phyloP scores from a whole-genome alignment of 257 asterid species.

The Nicotiana obtusifolia region DNA sequence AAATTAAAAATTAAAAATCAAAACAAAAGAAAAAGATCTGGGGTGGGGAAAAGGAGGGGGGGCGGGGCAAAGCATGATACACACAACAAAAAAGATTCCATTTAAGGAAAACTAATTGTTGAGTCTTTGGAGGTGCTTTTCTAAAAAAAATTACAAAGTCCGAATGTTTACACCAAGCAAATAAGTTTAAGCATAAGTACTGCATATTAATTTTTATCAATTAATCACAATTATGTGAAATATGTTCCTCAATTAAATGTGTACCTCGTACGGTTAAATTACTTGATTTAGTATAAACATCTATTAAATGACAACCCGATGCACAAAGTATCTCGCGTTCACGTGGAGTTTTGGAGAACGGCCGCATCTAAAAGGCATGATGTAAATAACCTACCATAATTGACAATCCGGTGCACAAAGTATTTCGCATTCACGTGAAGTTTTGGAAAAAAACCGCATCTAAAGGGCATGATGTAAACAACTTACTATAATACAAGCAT shows the following conservation, averaged over 20 bases:
- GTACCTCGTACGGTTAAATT: no score
- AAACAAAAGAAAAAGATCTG: not conserved
- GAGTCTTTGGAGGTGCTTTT: not conserved
- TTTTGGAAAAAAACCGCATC: no score
- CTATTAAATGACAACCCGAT: no score
- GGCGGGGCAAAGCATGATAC: not conserved
- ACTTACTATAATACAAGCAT: no score
- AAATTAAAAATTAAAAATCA: not conserved
- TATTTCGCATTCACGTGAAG: no score
- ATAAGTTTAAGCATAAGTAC: no score
- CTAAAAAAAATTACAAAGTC: accelerated
- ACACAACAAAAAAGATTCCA: not conserved
- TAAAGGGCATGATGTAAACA: no score
- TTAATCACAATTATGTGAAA: not conserved
- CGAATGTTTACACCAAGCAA: not conserved
- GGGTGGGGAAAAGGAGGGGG: not conserved
- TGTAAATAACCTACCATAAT: no score
- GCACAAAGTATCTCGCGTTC: no score
- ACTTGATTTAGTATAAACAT: not conserved
- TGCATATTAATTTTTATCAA: not conserved
- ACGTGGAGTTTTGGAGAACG: no score
- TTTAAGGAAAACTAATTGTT: not conserved
- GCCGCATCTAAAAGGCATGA: no score
- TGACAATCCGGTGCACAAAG: no score
- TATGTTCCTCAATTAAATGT: not conserved